Conservation (phyloP, 2,329 filamentous ascomycete genomes). For the Plectosphaerella sp. region DNA sequence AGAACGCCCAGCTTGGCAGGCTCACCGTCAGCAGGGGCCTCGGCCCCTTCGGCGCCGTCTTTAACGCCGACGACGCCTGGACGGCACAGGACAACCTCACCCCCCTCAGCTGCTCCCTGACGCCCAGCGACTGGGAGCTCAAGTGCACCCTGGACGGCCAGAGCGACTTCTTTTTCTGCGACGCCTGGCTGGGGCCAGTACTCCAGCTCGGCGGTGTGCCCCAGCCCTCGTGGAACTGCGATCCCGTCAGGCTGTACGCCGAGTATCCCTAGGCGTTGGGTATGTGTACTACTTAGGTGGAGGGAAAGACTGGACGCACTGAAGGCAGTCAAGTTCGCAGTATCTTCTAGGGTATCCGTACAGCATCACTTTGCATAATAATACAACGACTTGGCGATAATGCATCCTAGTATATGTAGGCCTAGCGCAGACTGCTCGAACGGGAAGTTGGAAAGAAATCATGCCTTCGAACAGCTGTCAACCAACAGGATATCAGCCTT, state of each 20-base stretch:
- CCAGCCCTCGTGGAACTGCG: background rate
- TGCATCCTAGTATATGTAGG: too few species aligned
- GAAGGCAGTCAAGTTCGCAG: too few species aligned
- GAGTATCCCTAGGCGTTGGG: background rate
- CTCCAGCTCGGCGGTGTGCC: background rate
- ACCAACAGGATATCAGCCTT: too few species aligned
- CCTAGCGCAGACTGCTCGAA: too few species aligned
- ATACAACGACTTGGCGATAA: too few species aligned
- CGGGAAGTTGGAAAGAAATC: slow-evolving; percentile 5
- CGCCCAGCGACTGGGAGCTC: background rate
- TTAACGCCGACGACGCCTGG: background rate
- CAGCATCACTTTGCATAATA: too few species aligned
- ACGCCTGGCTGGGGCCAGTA: background rate
- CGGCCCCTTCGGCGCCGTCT: background rate
- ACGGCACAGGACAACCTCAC: background rate
- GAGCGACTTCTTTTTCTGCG: background rate
- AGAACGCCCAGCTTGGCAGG: background rate
- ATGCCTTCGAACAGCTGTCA: too few species aligned
- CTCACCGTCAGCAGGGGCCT: background rate
- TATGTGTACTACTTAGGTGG: too few species aligned
- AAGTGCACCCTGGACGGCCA: background rate
- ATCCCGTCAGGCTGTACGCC: background rate
- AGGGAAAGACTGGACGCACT: too few species aligned
- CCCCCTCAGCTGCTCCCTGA: background rate
- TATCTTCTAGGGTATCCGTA: too few species aligned